Evolutionary conservation across 176 grass and related monocot species (phyloP), one percentile per base, ranked within the genome.

Genomic region (Pharus latifolius): DNA sequence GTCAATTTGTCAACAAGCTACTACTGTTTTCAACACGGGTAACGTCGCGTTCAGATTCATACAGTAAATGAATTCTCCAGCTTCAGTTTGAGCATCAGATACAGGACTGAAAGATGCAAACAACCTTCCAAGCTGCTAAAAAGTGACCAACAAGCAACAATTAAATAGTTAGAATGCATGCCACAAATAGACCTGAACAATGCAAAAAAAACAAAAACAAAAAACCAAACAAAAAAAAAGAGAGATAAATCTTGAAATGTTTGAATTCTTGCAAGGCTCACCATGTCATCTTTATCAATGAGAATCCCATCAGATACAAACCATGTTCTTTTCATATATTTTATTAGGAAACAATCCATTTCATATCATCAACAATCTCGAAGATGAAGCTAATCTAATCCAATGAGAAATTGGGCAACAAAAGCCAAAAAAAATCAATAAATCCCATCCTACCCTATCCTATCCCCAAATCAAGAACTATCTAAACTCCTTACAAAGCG

Each of bases 401-500:
- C 69, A 74, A 79, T 12, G 60, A 73, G 19, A 3, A 2, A 78
- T 60, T 78, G 82, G 74, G 65, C 50, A 37, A 44, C 5, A 32
- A 43, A 28, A 50, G 35, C 4, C 26, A 2, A 45, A n/a, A 43
- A 72, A 30, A 63, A 37, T 37, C 32, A 48, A 49, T 46, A 27
- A 17, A 50, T 33, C 20, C 25, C 11, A 50, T 32, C 7, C 28
- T 7, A 34, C 3, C n/a, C 12, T 11, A 31, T 33, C 12, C 65
- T 18, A 68, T 40, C 49, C 7, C 4, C 34, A 45, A 73, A 29
- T 11, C 14, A 14, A 2, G 25, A 15, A 7, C 82, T 84, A 84
- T 65, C 75, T 67, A 31, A 78, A 78, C 43, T 25, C 74, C 67
- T 66, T 84, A 22, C 59, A 49, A 50, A 84, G 81, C 13, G 67